Conservation (phyloP, 225 moss, liverwort and hornwort genomes). For the Physcomitrellopsis africana region DNA sequence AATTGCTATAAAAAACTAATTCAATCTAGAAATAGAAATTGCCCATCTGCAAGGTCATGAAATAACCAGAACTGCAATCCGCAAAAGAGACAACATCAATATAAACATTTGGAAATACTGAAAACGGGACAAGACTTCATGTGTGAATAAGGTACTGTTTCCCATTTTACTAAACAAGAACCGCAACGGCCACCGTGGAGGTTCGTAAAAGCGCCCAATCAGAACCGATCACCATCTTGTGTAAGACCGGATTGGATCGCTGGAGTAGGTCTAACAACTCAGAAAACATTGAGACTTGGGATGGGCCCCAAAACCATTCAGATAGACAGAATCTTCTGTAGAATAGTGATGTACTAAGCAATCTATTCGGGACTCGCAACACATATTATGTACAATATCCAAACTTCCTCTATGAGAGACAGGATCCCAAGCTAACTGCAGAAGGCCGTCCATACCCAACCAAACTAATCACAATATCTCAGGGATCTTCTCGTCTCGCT, state of each 20-base stretch:
- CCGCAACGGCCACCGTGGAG: conserved; percentile 35
- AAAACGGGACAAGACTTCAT: no score
- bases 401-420: conserved; percentile 37
- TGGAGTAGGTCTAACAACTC: conserved; percentile 22
- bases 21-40: no score
- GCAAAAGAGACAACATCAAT: no score
- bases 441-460: not conserved
- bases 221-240: conserved; percentile 41
- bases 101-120: no score
- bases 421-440: conserved; percentile 47
- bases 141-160: not conserved
- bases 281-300: conserved; percentile 33
- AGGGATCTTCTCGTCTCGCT: not conserved
- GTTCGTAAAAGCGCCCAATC: conserved; percentile 30
- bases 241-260: conserved; percentile 36
- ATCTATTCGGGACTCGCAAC: conserved; percentile 43
- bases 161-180: conserved; percentile 35
- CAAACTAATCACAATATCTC: not conserved
- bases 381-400: conserved; percentile 61
- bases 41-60: no score
- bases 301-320: conserved; percentile 39
- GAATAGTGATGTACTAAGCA: conserved; percentile 30
- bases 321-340: conserved; percentile 29
- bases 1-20: no score
- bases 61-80: no score